Base-by-base conservation (phyloP, 2,329 filamentous ascomycete species). In the Calonectria crousiana region DNA sequence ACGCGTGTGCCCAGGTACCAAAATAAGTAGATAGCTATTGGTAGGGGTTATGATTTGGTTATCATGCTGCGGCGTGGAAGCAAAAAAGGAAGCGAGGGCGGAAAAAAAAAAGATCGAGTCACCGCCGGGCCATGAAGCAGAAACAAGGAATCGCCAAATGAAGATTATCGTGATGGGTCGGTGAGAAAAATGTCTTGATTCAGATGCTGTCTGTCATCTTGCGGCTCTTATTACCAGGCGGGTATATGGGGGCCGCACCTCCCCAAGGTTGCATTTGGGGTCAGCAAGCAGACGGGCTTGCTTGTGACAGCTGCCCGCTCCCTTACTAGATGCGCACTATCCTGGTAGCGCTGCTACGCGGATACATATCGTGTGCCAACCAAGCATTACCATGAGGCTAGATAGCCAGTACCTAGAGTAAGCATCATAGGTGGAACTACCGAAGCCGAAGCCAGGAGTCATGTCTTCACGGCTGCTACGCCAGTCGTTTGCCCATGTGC, bases 121-220 rank as follows among this genome's bases (percentile, higher is more conserved):
- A 38, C 23, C 5, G 9, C 23, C 4, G 20, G 41, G 28, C 28
- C 38, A 53, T 44, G 10, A 28, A 16, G 36, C 28, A 34, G 34
- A 20, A 14, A 64, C 58, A 34, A 41, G 10, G 18, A 64, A 34
- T 67, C 1, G 32, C 4, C 32, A 13, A 30, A 62, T 52, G 62
- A 67, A 67, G 52, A 28, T 36, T 44, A 26, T 38, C 18, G 38
- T 38, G 44, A 53, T 64, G 56, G 30, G 56, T 23, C 10, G 52
- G 34, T 41, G 30, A 53, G n/a, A 30, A 32, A 26, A 26, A 47
- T 41, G 47, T n/a, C 28, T 66, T 44, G 47, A 44, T 44, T 65
- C 28, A 34, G 36, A 65, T 44, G 38, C 70, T 62, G 67, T 53
- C 53, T 68, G 70, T 72, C 64, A 60, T 69, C 23, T 69, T 69